phyloP scores from a whole-genome alignment of 352 stramenopile species.

The Phytophthora europaea region DNA sequence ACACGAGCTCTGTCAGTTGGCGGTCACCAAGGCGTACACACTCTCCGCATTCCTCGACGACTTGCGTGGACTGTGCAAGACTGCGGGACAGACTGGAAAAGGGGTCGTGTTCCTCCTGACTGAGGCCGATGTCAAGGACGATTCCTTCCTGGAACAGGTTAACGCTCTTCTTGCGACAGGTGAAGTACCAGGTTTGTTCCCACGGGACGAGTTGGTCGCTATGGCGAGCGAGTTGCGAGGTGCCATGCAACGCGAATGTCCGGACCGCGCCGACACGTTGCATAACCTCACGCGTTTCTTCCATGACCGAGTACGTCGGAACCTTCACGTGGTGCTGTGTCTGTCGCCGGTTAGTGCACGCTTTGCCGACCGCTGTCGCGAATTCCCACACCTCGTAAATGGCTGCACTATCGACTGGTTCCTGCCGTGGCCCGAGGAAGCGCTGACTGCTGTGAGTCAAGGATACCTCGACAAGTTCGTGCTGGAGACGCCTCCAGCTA shows the following conservation, averaged over 20 bases:
- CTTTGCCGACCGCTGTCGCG: slow-evolving; percentile 85
- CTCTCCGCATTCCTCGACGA: slow-evolving; percentile 89
- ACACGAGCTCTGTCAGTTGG: slow-evolving; percentile 88
- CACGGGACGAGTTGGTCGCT: slow-evolving; percentile 89
- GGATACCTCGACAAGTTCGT: slow-evolving; percentile 79
- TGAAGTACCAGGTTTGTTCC: slow-evolving; percentile 89
- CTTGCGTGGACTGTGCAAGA: slow-evolving; percentile 86
- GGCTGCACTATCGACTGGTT: slow-evolving; percentile 94
- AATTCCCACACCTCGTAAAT: slow-evolving; percentile 91
- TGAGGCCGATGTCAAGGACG: slow-evolving; percentile 92
- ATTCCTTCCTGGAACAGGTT: slow-evolving; percentile 91
- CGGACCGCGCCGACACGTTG: slow-evolving; percentile 75
- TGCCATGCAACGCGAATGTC: slow-evolving; percentile 74
- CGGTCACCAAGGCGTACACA: slow-evolving; percentile 91
- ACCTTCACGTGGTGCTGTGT: slow-evolving; percentile 90
- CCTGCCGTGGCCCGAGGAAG: slow-evolving; percentile 90
- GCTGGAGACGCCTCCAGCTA: slow-evolving; percentile 63
- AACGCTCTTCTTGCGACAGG: slow-evolving; percentile 87
- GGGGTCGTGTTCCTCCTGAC: slow-evolving; percentile 89
- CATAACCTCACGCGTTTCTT: slow-evolving; percentile 91
- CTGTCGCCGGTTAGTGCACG: slow-evolving; percentile 86
- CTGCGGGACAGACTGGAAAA: slow-evolving; percentile 82
- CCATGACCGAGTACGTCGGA: slow-evolving; percentile 83
- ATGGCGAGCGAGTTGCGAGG: slow-evolving; percentile 86
- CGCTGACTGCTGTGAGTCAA: slow-evolving; percentile 83